Evolutionary conservation across 1,284 basidiomycete species (phyloP), one percentile per base, ranked within the genome.

Genomic region (Coniophora puteana): DNA sequence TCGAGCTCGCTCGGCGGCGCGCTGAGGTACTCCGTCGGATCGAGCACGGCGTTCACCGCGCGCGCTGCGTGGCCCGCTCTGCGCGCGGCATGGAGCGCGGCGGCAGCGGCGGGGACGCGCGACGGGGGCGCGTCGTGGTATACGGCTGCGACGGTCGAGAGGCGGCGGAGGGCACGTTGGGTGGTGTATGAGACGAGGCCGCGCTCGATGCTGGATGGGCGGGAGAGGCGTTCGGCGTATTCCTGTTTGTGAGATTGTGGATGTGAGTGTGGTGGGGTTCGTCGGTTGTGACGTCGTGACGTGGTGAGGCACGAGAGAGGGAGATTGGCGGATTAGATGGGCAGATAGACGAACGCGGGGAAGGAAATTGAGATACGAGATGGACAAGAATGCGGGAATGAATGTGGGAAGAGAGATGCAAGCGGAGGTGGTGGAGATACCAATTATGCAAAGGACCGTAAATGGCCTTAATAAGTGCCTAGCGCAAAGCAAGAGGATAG

Each of bases 121-220:
- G n/a, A n/a, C n/a, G n/a, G n/a, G n/a, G n/a, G n/a, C n/a, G n/a
- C n/a, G n/a, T 69, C 68, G 17, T 71, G 73, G 49, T 82, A 82
- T 38, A 76, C 57, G 22, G 75, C 71, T 16, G 68, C 52, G 8
- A 70, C 63, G n/a, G 61, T 71, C 2, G 78, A 73, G 38, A 88
- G 66, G 41, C 68, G 59, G 20, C 74, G 74, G 11, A 89, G 62
- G 44, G 69, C 72, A 52, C 75, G 75, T 4, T 76, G 76, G 1
- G 85, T 86, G 28, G 71, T 68, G 37, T 81, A 76, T 16, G 79
- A 73, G 38, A 89, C 78, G 35, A 80, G 67, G 36, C 74, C 70
- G 36, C 76, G 74, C 58, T 86, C 82, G 18, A 63, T 55, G 3
- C 62, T 46, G 34, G 60, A 69, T 14, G 70, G 63, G 17, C 83